phyloP scores from a whole-genome alignment of 2,329 filamentous ascomycete species.

The Teratosphaeria pseudoeucalypti region DNA sequence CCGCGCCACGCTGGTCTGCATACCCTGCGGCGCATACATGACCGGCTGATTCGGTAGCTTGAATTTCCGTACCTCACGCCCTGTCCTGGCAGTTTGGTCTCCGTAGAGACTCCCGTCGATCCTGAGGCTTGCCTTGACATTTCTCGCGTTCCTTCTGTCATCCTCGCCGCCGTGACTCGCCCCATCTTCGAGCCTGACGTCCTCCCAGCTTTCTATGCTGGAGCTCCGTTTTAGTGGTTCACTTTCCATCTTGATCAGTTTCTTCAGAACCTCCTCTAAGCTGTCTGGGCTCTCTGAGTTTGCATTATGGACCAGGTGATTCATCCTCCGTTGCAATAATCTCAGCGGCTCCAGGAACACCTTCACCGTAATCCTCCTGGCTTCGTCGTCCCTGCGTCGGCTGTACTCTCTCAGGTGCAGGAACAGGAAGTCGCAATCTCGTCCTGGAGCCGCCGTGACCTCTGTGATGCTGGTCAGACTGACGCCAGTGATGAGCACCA shows the following conservation, averaged over 20 bases:
- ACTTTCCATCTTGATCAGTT: slow-evolving; percentile 64
- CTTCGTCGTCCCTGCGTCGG: slow-evolving; percentile 50
- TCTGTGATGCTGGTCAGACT: slow-evolving; percentile 69
- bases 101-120: slow-evolving; percentile 52
- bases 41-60: slow-evolving; percentile 74
- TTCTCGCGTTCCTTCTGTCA: slow-evolving; percentile 28
- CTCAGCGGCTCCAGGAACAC: slow-evolving; percentile 82
- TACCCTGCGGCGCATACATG: slow-evolving; percentile 71
- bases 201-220: slow-evolving; percentile 80
- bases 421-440: slow-evolving; percentile 87
- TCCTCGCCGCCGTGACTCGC: not conserved
- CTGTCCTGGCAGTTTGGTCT: slow-evolving; percentile 28
- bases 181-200: slow-evolving; percentile 45
- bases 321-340: slow-evolving; percentile 72
- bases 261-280: slow-evolving; percentile 59
- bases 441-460: slow-evolving; percentile 79
- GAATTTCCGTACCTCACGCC: slow-evolving; percentile 55
- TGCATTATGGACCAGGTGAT: slow-evolving; percentile 73
- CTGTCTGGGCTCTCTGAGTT: slow-evolving; percentile 59
- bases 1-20: slow-evolving; percentile 61
- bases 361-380: slow-evolving; percentile 74
- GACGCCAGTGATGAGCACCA: slow-evolving; percentile 74
- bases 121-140: slow-evolving; percentile 48
- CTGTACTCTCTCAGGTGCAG: slow-evolving; percentile 55
- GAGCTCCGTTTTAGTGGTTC: slow-evolving; percentile 51